These are phyloP conservation scores for Oenanthe javanica DNA, from an alignment of 140 eudicot genomes.

Conservation along the genomic window DNA sequence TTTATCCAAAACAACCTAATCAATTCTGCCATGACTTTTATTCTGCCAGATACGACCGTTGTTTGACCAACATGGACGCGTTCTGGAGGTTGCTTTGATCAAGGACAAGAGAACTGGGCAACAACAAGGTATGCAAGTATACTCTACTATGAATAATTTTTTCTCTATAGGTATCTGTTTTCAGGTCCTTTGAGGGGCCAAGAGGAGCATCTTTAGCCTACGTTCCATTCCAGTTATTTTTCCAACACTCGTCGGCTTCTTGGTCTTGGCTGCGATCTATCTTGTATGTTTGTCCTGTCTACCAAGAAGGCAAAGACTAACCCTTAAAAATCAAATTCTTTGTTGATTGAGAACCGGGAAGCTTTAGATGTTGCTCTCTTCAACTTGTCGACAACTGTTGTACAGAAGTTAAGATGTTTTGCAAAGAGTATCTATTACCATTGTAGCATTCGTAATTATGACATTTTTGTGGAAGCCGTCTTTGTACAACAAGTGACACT, in stretches of 20 bases:
- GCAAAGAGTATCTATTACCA: slow-evolving; percentile 19
- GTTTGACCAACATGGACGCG: slow-evolving; percentile 87
- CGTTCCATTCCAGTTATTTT: slow-evolving; percentile 60
- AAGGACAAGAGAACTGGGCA: slow-evolving; percentile 92
- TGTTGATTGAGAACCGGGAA: slow-evolving; percentile 27
- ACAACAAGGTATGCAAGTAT: slow-evolving; percentile 78
- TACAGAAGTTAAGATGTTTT: slow-evolving; percentile 10
- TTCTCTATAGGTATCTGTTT: slow-evolving; percentile 41
- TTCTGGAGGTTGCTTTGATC: slow-evolving; percentile 88
- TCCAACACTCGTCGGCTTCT: slow-evolving; percentile 41
- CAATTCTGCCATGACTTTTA: not conserved
- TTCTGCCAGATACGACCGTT: slow-evolving; percentile 69
- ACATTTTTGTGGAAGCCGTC: slow-evolving; percentile 16
- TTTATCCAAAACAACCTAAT: no score
- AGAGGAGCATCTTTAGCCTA: slow-evolving; percentile 62
- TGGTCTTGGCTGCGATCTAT: slow-evolving; percentile 41
- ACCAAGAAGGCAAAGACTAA: slow-evolving; percentile 55
- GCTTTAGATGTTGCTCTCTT: slow-evolving; percentile 29
- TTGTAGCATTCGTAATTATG: slow-evolving; percentile 22
- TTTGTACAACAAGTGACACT: slow-evolving; percentile 14
- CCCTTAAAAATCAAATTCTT: slow-evolving; percentile 18
- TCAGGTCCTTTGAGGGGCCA: slow-evolving; percentile 81
- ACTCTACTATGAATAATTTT: slow-evolving; percentile 7
- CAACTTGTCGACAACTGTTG: slow-evolving; percentile 19
- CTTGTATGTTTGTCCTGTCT: slow-evolving; percentile 35